Evolutionary conservation across 2,329 filamentous ascomycete genomes (phyloP).

Genomic region (Berkeleyomyces rouxiae): DNA sequence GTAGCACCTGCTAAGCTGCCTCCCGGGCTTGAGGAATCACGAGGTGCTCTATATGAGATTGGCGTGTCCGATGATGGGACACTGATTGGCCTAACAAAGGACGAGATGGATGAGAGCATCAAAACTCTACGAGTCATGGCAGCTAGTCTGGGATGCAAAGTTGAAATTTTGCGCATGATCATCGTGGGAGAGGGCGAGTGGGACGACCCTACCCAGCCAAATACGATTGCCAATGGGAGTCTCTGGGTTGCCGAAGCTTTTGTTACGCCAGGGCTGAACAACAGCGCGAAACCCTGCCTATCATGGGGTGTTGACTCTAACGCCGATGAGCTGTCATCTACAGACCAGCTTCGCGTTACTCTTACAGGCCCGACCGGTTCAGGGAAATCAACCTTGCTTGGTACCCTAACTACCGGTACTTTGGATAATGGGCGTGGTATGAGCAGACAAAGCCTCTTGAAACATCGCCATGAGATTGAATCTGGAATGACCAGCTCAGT

Average conservation of each 20-base stretch:
- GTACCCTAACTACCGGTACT: constrained; percentile 71
- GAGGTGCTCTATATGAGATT: constrained; percentile 89
- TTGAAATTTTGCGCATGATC: constrained; percentile 68
- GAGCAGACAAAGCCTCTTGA: constrained; percentile 72
- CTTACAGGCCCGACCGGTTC: constrained; percentile 78
- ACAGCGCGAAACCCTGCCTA: neutral
- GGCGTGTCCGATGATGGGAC: constrained; percentile 90
- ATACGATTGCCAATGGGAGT: constrained; percentile 22
- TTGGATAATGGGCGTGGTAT: constrained; percentile 86
- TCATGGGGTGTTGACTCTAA: constrained; percentile 2
- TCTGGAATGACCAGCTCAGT: constrained; percentile 90
- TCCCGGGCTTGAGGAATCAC: constrained; percentile 77
- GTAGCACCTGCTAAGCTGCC: constrained; percentile 41
- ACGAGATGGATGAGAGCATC: constrained; percentile 86
- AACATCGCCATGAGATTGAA: constrained; percentile 81
- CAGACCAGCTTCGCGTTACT: constrained; percentile 69
- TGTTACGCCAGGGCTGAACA: constrained; percentile 50
- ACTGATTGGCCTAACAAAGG: constrained; percentile 70
- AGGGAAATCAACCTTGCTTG: constrained; percentile 81
- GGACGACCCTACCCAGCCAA: constrained; percentile 24
- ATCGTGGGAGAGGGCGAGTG: constrained; percentile 71
- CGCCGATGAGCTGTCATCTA: constrained; percentile 26
- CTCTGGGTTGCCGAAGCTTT: constrained; percentile 84
- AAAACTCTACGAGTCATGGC: constrained; percentile 79
- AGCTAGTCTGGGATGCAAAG: constrained; percentile 70